Evolutionary conservation across 2,329 filamentous ascomycete species (phyloP).

Genomic region (Thermothelomyces thermophilus): DNA sequence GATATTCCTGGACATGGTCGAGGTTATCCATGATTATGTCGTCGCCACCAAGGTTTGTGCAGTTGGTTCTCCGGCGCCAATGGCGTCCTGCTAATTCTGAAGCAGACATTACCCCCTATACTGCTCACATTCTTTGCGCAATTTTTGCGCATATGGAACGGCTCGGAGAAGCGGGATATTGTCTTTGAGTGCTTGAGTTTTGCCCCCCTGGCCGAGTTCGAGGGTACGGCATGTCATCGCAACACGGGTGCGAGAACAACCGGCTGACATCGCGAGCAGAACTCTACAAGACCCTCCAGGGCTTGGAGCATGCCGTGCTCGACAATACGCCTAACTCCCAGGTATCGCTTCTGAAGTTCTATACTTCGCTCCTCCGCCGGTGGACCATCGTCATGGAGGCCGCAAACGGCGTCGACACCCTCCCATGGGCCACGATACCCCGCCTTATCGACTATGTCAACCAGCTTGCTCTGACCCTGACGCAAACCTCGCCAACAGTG

Average conservation of each 20-base stretch:
- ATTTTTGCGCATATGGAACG: constrained; percentile 58
- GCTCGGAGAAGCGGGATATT: constrained; percentile 43
- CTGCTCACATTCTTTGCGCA: constrained; percentile 43
- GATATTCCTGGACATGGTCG: constrained; percentile 48
- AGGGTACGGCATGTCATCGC: constrained; percentile 37
- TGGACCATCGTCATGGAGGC: constrained; percentile 46
- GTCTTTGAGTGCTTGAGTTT: constrained; percentile 55
- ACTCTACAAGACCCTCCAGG: constrained; percentile 42
- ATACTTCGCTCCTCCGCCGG: constrained; percentile 57
- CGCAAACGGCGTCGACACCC: constrained; percentile 30
- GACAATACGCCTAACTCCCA: constrained; percentile 48
- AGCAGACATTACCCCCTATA: constrained; percentile 41
- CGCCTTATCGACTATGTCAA: constrained; percentile 45
- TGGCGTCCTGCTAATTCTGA: constrained; percentile 17
- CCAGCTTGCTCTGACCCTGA: constrained; percentile 51
- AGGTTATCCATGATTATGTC: constrained; percentile 50
- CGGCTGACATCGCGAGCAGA: constrained; percentile 36
- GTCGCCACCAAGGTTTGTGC: constrained; percentile 46
- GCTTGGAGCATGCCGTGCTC: constrained; percentile 46
- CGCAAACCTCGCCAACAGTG: constrained; percentile 44
- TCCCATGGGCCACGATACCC: constrained; percentile 35
- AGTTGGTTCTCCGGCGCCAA: background rate
- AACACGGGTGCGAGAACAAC: background rate
- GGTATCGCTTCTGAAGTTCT: constrained; percentile 57
- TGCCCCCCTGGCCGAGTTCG: constrained; percentile 49